Evolutionary conservation across 345 rosid genomes (phyloP), one percentile per base, ranked within the genome.

Genomic region (Bretschneidera sinensis): DNA sequence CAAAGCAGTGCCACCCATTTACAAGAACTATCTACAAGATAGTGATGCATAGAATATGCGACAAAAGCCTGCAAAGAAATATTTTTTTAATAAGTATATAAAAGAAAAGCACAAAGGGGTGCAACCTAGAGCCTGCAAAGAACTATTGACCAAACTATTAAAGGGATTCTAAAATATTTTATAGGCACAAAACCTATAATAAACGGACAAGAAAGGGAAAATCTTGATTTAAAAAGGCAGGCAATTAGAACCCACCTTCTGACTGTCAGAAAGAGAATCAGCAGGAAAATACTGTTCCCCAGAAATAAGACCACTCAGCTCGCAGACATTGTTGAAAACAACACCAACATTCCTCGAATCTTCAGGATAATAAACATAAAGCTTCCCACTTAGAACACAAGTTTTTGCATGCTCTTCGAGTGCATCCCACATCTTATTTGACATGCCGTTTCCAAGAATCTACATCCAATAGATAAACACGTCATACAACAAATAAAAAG

Each of bases 401-500:
- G 99, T 94, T 85, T 94, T 94, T 11, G 99, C 95, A 51, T 94
- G 99, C 58, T 94, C 97, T 65, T 83, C 56, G 61, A 94, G 85
- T 65, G 97, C 95, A 0, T 94, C 99, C 99, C 99, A 94, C 99
- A 94, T 94, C 82, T 83, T 91, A 81, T 91, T 94, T 65, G 99
- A 91, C 97, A 94, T 94, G n/a, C 99, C 99, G 50, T 92, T 85
- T 59, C 99, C 99, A 54, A 94, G 95, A 81, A 82, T 85, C 99
- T 94, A 74, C 60, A 75, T 60, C 51, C 62, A 58, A 34, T 49
- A 57, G 58, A 55, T 2, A 52, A 33, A 53, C 23, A 68, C 23
- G 62, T 78, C 55, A 83, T 71, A 60, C 62, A 60, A 48, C 22
- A 57, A 59, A 39, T 57, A 45, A 47, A 55, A 21, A 23, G 49